phyloP scores from a whole-genome alignment of 2,329 filamentous ascomycete species.

The Aspergillus fumigatus region DNA sequence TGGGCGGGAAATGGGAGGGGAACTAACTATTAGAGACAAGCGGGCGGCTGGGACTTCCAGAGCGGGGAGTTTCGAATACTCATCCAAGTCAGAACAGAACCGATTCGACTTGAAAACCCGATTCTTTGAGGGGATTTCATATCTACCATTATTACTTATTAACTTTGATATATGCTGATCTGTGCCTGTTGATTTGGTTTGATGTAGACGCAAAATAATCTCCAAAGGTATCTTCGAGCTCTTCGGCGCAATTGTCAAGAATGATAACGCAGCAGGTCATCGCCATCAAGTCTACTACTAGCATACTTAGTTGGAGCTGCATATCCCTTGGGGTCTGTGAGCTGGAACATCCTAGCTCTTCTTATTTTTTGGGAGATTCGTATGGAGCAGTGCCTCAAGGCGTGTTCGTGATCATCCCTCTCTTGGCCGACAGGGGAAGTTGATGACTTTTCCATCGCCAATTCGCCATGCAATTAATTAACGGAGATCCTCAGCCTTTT shows the following conservation, averaged over 20 bases:
- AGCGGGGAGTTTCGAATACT: background rate
- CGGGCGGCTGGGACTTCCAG: slow-evolving; percentile 13
- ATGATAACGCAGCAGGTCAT: background rate
- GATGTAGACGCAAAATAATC: background rate
- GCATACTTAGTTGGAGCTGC: background rate
- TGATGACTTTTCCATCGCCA: background rate
- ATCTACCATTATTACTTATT: background rate
- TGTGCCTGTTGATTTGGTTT: background rate
- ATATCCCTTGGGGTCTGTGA: background rate
- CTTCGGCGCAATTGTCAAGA: background rate
- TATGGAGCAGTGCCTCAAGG: too few species aligned
- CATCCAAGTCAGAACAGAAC: background rate
- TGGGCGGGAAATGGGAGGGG: slow-evolving; percentile 13
- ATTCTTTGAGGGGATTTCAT: background rate
- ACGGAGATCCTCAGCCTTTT: background rate
- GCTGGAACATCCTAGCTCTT: background rate
- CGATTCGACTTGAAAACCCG: slow-evolving; percentile 2
- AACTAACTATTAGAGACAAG: slow-evolving; percentile 15
- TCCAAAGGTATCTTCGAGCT: too few species aligned
- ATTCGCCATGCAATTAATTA: background rate
- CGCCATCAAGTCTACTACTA: background rate
- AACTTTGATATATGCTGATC: background rate
- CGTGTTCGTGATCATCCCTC: background rate
- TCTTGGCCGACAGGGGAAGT: background rate
- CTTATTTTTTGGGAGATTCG: background rate